phyloP scores from a whole-genome alignment of 768 basidiomycete genomes.

The Dioszegia crocea region DNA sequence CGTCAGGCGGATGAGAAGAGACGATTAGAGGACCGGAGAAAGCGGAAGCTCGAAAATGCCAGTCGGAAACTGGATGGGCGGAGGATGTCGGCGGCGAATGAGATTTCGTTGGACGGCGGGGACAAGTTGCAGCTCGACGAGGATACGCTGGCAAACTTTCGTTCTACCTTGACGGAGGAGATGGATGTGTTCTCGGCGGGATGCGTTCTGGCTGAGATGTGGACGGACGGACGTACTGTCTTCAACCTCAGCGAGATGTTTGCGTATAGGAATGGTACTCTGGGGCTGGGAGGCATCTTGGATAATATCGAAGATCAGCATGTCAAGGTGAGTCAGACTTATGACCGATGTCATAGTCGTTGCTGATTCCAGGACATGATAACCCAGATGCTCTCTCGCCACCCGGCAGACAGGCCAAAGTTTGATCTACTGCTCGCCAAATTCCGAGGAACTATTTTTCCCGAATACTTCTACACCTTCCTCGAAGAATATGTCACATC shows the following conservation, averaged over 20 bases:
- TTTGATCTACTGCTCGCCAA: conserved; percentile 74
- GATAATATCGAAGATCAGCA: conserved; percentile 72
- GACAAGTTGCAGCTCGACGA: background rate
- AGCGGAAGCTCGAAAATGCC: conserved; percentile 51
- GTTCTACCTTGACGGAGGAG: conserved; percentile 66
- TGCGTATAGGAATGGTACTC: conserved; percentile 84
- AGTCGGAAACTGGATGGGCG: conserved; percentile 54
- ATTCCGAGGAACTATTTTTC: conserved; percentile 74
- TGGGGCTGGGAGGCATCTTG: conserved; percentile 68
- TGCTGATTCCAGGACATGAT: conserved; percentile 65
- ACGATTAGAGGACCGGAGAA: conserved; percentile 59
- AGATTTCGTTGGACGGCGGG: background rate
- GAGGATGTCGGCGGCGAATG: conserved; percentile 6
- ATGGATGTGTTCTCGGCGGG: conserved; percentile 98
- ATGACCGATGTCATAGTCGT: conserved; percentile 4
- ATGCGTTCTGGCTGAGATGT: conserved; percentile 92
- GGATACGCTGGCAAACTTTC: conserved; percentile 1
- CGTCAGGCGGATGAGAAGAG: conserved; percentile 9
- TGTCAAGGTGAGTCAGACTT: conserved; percentile 63
- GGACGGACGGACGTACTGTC: conserved; percentile 85
- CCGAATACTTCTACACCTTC: conserved; percentile 91
- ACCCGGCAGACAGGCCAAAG: conserved; percentile 69
- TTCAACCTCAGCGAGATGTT: conserved; percentile 93
- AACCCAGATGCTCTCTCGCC: conserved; percentile 80
- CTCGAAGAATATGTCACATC: conserved; percentile 82